Conservation (phyloP, 345 rosid genomes). For the Kernera saxatilis region DNA sequence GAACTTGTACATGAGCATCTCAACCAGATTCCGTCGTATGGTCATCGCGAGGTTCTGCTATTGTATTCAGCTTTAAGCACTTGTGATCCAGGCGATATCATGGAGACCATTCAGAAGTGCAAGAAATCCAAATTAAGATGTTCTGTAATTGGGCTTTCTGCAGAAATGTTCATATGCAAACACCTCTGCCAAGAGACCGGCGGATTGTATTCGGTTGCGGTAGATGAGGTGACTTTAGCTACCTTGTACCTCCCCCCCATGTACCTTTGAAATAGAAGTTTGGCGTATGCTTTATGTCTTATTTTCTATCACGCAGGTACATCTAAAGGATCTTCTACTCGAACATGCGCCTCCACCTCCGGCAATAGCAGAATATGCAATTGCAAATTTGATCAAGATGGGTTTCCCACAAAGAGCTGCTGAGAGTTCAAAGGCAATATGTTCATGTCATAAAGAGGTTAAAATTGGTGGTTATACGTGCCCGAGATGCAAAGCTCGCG, state of each 20-base stretch:
- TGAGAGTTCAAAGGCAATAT: conserved; percentile 72
- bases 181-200: conserved; percentile 93
- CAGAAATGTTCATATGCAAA: conserved; percentile 86
- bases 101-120: conserved; percentile 75
- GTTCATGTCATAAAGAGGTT: conserved; percentile 89
- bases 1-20: conserved; percentile 68
- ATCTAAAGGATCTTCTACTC: conserved; percentile 67
- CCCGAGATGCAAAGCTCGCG: conserved; percentile 91
- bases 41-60: conserved; percentile 89
- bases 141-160: conserved; percentile 88
- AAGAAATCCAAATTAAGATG: conserved; percentile 80
- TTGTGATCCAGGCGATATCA: conserved; percentile 93
- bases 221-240: conserved; percentile 68
- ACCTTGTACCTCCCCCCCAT: neutral
- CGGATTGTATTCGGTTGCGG: conserved; percentile 66
- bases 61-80: conserved; percentile 73
- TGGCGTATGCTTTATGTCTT: neutral
- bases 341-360: conserved; percentile 99
- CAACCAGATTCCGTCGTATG: conserved; percentile 76
- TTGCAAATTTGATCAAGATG: conserved; percentile 81
- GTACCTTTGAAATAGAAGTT: neutral
- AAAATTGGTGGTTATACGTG: conserved; percentile 81
- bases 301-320: conserved; percentile 39
- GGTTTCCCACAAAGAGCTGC: conserved; percentile 91
- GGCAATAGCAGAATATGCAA: conserved; percentile 85